Conservation (phyloP, 2,329 filamentous ascomycete species). For the Parastagonospora avenae region DNA sequence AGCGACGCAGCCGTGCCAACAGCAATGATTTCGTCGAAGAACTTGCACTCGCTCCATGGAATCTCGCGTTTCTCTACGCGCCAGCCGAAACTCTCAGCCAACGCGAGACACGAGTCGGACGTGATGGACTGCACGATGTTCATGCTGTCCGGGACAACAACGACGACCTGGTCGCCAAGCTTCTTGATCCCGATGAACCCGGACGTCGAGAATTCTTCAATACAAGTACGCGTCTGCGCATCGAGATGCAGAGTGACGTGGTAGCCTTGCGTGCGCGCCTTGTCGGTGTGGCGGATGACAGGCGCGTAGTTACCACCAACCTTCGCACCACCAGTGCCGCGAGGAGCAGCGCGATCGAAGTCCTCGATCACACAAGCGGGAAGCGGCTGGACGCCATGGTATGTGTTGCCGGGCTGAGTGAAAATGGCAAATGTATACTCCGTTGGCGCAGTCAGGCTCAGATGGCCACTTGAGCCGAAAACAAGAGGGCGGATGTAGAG, state of each 20-base stretch:
- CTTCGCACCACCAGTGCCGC: constrained; percentile 41
- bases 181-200: constrained; percentile 42
- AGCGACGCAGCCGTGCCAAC: constrained; percentile 26
- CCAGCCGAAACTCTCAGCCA: constrained; percentile 41
- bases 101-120: constrained; percentile 22
- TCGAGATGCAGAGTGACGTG: constrained; percentile 44
- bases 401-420: constrained; percentile 30
- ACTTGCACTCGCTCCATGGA: constrained; percentile 16
- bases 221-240: constrained; percentile 31
- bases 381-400: constrained; percentile 29
- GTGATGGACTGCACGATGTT: constrained; percentile 41
- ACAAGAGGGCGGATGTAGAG: constrained; percentile 46
- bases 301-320: constrained; percentile 48
- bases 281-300: constrained; percentile 37
- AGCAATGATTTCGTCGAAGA: constrained; percentile 27
- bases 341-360: constrained; percentile 44
- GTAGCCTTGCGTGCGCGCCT: constrained; percentile 39
- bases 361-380: constrained; percentile 42
- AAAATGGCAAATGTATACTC: constrained; percentile 42
- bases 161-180: constrained; percentile 13
- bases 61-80: constrained; percentile 34
- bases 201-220: constrained; percentile 46
- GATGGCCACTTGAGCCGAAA: constrained; percentile 34
- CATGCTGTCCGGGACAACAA: constrained; percentile 39
- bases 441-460: constrained; percentile 26